Percentiles rank a stretch among this genome's conserved stretches.
Evolutionary conservation across 2,329 filamentous ascomycete species (phyloP).

Genomic region (Sporothrix pseudoabietina): DNA sequence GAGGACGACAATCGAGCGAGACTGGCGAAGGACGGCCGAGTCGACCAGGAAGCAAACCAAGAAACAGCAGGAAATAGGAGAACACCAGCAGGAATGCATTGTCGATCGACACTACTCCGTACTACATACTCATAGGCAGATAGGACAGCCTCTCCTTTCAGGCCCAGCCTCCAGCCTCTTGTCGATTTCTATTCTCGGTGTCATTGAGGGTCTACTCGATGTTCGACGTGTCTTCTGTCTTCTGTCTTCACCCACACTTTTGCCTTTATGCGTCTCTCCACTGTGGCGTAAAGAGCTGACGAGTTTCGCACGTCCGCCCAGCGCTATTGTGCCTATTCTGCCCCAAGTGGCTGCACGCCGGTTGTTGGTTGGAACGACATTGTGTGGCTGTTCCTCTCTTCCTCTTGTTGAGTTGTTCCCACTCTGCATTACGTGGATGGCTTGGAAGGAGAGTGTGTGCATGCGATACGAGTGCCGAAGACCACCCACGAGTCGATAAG

Average conservation of each 20-base stretch:
- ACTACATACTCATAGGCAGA: too few species aligned
- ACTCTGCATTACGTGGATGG: slow-evolving; percentile 1
- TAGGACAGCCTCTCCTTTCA: neutral
- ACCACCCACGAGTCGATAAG: neutral
- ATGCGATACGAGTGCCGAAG: neutral
- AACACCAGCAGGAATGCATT: neutral
- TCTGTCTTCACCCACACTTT: neutral
- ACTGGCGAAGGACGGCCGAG: neutral
- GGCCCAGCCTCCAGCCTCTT: neutral
- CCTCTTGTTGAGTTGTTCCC: neutral
- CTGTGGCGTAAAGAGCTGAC: neutral
- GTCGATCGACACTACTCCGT: neutral
- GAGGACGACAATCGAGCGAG: neutral
- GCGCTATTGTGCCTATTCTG: neutral
- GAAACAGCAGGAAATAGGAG: neutral
- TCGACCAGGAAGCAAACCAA: neutral
- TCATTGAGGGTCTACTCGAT: too few species aligned
- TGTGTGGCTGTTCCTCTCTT: neutral
- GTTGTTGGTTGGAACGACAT: neutral
- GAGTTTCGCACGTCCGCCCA: neutral
- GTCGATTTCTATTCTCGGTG: neutral
- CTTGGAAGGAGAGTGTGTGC: neutral
- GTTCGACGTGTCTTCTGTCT: too few species aligned
- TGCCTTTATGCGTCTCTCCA: neutral
- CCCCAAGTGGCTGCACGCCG: neutral